Base-by-base conservation (phyloP, 2,329 filamentous ascomycete species). In the Rutstroemia sydowiana region DNA sequence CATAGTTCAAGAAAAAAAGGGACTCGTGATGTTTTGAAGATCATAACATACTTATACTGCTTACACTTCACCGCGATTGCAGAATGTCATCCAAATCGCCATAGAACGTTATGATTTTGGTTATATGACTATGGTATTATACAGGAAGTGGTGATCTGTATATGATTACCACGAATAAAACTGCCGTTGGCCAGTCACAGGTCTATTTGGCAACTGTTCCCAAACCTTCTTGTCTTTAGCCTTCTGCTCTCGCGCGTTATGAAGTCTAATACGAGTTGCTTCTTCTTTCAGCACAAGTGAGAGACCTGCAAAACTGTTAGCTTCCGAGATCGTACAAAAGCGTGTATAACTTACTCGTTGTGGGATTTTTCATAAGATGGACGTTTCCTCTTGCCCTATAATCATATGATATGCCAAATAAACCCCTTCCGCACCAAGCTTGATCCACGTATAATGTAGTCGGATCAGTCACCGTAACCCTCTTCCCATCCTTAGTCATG, bases 241-340 rank as follows among this genome's bases (percentile, higher is more conserved):
- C 74, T 88, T 92, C 60, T 82, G 82, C 66, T 88, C 77, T 53
- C 84, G 81, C 65, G 96, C 90, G 52, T 88, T 76, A 64, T 85
- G 81, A 66, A 90, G 78, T 55, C 93, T 81, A 63, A 96, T 83
- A 50, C 90, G 78, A 5, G 93, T 95, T 69, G 86, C 87, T 69
- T 97, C 91, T 68, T 98, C 93, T 73, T 97, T 98, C 66, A 98
- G 73, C 13, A 95, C 69, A 32, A 98, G 72, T 0, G 84, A 82
- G 55, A 96, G 79, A 59, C 78, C 88, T 90, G 60, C n/a, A 34
- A 23, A 23, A 40, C n/a, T 40, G 39, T 51, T 48, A 56, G 60
- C 51, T 32, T 41, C 36, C 48, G 26, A 3, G 10, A 44, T 28
- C 18, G 13, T 51, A 26, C 26, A 47, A 37, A 14, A 30, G 48